Base-by-base conservation (phyloP, 2,329 filamentous ascomycete species). In the Botryotinia calthae region DNA sequence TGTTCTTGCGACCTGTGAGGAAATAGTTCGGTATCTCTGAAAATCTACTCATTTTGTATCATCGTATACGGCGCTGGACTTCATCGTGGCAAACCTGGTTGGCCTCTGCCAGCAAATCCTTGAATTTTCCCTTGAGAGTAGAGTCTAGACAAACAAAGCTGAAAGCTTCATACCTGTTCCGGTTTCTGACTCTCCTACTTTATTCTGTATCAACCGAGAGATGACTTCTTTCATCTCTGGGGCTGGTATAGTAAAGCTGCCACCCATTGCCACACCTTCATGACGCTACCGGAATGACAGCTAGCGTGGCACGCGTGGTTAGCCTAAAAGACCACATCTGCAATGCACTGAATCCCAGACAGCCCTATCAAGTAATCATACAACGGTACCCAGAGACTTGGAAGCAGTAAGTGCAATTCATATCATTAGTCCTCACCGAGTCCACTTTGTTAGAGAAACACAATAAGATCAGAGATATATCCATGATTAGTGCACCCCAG, bases 391-490 rank as follows among this genome's bases (percentile, higher is more conserved):
- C 25, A 51, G 12, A n/a, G 25, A n/a, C 46, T 48, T 25, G 22
- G 46, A 25, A 25, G 5, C 48, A n/a, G 5, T 6, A n/a, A n/a
- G 4, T 51, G 10, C 25, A n/a, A 12, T 51, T 3, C 25, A 14
- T n/a, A n/a, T 51, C 2, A 7, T 51, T 14, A 51, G 48, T 51
- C 10, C 48, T 14, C 48, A n/a, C 22, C 10, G 25, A 51, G 48
- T n/a, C 10, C 0, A 0, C n/a, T n/a, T n/a, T 10, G 2, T 14
- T 14, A 10, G 48, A n/a, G 25, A 51, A n/a, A 14, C 0, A 14
- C 0, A 25, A 25, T 51, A 25, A 14, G 12, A 51, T 51, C 10
- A 25, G 46, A n/a, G 14, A 14, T 25, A 9, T 4, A 10, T 8
- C 0, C 2, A 25, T 25, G 46, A 25, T 12, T 25, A 0, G 22